A percentile compares a stretch with the other conserved stretches of the same genome.
phyloP scores from a whole-genome alignment of 75 land plant species.

The Picea sitchensis region DNA sequence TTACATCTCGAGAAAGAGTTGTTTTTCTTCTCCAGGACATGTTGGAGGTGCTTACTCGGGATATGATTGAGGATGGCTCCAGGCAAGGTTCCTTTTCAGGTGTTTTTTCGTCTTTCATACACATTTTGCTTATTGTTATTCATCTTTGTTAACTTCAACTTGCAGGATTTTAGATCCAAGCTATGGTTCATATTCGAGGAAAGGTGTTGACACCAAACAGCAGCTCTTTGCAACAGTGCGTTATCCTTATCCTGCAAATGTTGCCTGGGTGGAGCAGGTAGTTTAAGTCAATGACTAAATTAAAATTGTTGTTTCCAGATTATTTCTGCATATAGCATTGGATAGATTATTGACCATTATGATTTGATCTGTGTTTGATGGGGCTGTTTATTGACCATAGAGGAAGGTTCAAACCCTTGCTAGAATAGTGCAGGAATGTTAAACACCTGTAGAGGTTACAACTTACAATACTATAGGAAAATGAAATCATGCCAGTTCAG shows the following conservation, averaged over 20 bases:
- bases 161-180: slow-evolving; percentile 12
- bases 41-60: slow-evolving; percentile 69
- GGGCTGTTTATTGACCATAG: too few species aligned
- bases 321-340: too few species aligned
- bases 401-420: too few species aligned
- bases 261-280: slow-evolving; percentile 90
- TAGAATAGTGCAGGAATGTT: too few species aligned
- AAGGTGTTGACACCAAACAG: slow-evolving; percentile 25
- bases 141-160: not conserved
- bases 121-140: not conserved
- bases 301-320: too few species aligned
- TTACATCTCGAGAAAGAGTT: slow-evolving; percentile 28
- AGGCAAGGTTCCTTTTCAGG: slow-evolving; percentile 27
- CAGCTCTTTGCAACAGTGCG: not conserved
- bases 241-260: slow-evolving; percentile 32
- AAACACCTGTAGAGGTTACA: too few species aligned
- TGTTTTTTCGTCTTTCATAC: not conserved
- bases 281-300: not conserved
- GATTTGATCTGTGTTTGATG: too few species aligned
- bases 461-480: too few species aligned
- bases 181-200: not conserved
- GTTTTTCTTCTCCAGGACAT: slow-evolving; percentile 83
- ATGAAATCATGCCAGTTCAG: too few species aligned
- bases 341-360: too few species aligned
- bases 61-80: slow-evolving; percentile 55